Evolutionary conservation across 106 monocot species (phyloP), one percentile per base, ranked within the genome.

Genomic region (Dendrobium nobile): DNA sequence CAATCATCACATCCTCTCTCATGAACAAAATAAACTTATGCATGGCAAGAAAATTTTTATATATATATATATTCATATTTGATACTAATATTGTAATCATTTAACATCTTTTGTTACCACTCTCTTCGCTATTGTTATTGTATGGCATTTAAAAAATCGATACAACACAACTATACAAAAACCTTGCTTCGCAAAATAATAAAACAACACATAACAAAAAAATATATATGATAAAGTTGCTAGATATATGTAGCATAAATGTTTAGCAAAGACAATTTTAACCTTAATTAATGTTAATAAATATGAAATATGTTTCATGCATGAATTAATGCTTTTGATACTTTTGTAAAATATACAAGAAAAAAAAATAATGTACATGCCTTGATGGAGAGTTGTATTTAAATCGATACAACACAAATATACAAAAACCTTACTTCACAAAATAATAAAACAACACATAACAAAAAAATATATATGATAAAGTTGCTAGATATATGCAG

Each of bases 301-400:
- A n/a, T n/a, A n/a, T n/a, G n/a, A n/a, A n/a, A n/a, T n/a, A n/a
- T n/a, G n/a, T n/a, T n/a, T n/a, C n/a, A n/a, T n/a, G n/a, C n/a
- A n/a, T n/a, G n/a, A n/a, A n/a, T n/a, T n/a, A n/a, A n/a, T n/a
- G n/a, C n/a, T n/a, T n/a, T n/a, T n/a, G n/a, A n/a, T n/a, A n/a
- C n/a, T n/a, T n/a, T n/a, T n/a, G n/a, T n/a, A n/a, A n/a, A n/a
- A n/a, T n/a, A n/a, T n/a, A n/a, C n/a, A n/a, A n/a, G n/a, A n/a
- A n/a, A n/a, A n/a, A n/a, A n/a, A n/a, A n/a, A n/a, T n/a, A n/a
- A n/a, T n/a, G n/a, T n/a, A n/a, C n/a, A n/a, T n/a, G n/a, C n/a
- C n/a, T n/a, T n/a, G n/a, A n/a, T n/a, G 83, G 86, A 89, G 41
- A 92, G 27, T 27, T 27, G 22, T 22, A 61, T 61, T 61, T 61